Base-by-base conservation (phyloP, 2,329 filamentous ascomycete genomes). In the Venturia nashicola region DNA sequence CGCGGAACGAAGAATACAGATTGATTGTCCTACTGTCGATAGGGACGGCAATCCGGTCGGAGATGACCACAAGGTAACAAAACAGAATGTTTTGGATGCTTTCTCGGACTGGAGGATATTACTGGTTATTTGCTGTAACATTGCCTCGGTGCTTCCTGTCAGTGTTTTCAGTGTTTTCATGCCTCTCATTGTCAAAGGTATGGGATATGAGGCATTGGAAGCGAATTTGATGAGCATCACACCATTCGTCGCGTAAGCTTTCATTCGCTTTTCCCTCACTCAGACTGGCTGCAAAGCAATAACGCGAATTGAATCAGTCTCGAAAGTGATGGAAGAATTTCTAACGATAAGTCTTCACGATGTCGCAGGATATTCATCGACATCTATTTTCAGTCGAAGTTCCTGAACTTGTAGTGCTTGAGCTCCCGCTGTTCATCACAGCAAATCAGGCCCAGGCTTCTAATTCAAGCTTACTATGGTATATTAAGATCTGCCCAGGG, bases 211-310 rank as follows among this genome's bases (percentile, higher is more conserved):
- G 4, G 74, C 78, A n/a, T 75, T 77, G 0, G 71, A 77, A 2
- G 80, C 83, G n/a, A 86, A 88, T 69, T 76, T 88, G 16, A 79
- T 86, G 67, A 84, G 83, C 6, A 83, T 84, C 1, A 85, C 85
- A 2, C 85, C 85, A 0, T 86, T 60, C 14, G 36, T 60, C 3
- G 57, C 36, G 57, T 43, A 60, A 42, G 36, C n/a, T 16, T 2
- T 8, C 8, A 2, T 20, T 14, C 40, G 8, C 18, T 42, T 60
- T 6, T 14, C 57, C 6, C n/a, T 16, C 36, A 6, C 12, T 40
- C n/a, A 57, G 20, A 57, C 16, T 18, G 54, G 6, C 39, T 42
- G 39, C 39, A 12, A 42, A 42, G 39, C 12, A 3, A 8, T 14
- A 8, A 11, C 39, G 39, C 39, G 39, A 42, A 42, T 12, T 11